Conservation (phyloP, 805 yeast species). For the Candida ficus region DNA sequence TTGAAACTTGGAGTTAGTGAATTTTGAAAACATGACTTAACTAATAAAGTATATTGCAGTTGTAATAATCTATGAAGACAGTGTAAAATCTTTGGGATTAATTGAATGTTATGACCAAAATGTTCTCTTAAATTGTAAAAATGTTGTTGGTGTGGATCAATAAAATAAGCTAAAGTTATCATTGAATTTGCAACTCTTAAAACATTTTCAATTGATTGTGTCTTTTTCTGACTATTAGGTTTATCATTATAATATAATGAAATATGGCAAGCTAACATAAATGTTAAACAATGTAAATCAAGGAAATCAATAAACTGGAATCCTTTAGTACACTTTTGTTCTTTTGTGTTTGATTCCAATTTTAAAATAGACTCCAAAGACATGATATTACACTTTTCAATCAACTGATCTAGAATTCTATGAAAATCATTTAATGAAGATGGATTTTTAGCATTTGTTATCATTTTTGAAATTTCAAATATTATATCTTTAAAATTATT, state of each 20-base stretch:
- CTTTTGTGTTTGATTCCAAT: conserved; percentile 3
- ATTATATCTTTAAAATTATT: conserved; percentile 1
- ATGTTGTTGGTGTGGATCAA: conserved; percentile 12
- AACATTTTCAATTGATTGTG: conserved; percentile 3
- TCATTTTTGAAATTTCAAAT: conserved; percentile 3
- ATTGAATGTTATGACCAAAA: conserved; percentile 9
- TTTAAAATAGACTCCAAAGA: conserved; percentile 7
- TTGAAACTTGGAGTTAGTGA: conserved; percentile 1
- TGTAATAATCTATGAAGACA: conserved; percentile 6
- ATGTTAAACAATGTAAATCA: conserved; percentile 9
- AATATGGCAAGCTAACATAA: conserved; percentile 4
- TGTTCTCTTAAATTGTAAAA: conserved; percentile 7
- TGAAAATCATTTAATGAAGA: conserved; percentile 3
- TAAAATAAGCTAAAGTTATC: conserved; percentile 8
- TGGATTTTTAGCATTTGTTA: conserved; percentile 8
- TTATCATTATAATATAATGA: conserved; percentile 6
- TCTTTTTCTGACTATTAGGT: neutral
- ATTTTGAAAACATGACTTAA: conserved; percentile 2
- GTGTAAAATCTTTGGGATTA: conserved; percentile 12
- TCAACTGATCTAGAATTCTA: neutral
- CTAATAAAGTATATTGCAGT: conserved; percentile 6
- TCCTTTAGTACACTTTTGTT: conserved; percentile 1
- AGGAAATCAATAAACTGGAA: conserved; percentile 8
- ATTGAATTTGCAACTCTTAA: conserved; percentile 5
- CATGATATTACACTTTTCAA: conserved; percentile 2